Conservation (phyloP, 2,329 filamentous ascomycete species). For the Colletotrichum theobromicola region DNA sequence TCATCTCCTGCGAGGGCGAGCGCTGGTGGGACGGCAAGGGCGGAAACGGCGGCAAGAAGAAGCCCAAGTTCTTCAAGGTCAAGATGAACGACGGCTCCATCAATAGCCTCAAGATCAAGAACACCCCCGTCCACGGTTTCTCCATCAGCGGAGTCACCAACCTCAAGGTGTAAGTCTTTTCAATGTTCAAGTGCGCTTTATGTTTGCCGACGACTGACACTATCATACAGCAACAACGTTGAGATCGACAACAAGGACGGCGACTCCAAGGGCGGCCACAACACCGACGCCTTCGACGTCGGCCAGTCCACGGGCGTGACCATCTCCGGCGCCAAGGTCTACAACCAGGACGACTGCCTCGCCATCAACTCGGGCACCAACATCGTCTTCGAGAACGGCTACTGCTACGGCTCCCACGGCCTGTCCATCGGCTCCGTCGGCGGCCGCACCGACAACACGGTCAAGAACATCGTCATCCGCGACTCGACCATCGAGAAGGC, state of each 20-base stretch:
- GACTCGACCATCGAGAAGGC: conserved; percentile 56
- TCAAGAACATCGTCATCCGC: conserved; percentile 56
- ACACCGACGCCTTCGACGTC: conserved; percentile 66
- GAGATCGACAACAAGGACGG: conserved; percentile 44
- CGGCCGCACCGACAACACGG: conserved; percentile 55
- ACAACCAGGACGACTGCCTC: conserved; percentile 68
- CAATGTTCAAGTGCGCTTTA: neutral
- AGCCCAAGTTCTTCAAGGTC: conserved; percentile 66
- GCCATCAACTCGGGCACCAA: conserved; percentile 59
- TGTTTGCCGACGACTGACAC: neutral
- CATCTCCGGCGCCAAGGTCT: conserved; percentile 57
- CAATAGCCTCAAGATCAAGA: conserved; percentile 42
- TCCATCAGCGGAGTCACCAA: conserved; percentile 41
- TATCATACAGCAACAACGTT: conserved; percentile 31
- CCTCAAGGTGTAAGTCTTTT: conserved; percentile 37
- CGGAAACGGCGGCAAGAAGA: conserved; percentile 62
- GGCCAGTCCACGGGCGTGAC: conserved; percentile 52
- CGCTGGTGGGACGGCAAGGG: conserved; percentile 69
- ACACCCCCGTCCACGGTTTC: conserved; percentile 48
- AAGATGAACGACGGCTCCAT: conserved; percentile 43
- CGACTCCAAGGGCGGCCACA: conserved; percentile 45
- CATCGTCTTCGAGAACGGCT: conserved; percentile 49
- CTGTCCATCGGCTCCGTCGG: conserved; percentile 50
- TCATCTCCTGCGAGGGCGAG: conserved; percentile 61
- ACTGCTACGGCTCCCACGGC: conserved; percentile 50